Evolutionary conservation across 495 filamentous ascomycete genomes (phyloP), one percentile per base, ranked within the genome.

Genomic region (Penicillium samsonianum): DNA sequence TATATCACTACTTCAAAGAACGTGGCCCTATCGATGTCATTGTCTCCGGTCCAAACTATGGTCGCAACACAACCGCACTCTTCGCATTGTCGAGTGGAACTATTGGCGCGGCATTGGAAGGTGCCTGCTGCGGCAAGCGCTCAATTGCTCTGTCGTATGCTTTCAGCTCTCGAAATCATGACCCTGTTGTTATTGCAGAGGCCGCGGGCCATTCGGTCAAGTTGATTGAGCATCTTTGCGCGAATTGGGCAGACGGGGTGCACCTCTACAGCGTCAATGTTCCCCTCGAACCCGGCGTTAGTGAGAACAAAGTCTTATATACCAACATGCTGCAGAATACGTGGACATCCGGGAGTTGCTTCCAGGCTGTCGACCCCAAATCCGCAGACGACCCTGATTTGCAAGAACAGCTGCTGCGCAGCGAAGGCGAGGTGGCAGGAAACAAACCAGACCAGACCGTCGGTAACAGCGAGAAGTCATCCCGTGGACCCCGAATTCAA

Each of bases 11-110:
- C 78, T 96, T 95, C 77, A 76, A 85, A 55, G 85, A 90, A 54
- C 83, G 84, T 23, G 90, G 85, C 3, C 84, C 84, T 16, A 78
- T 97, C 46, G 93, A 97, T 67, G 75, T 98, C 3, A 91, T 98
- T 4, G 82, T 98, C 5, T 88, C 83, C 12, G 94, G 94, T 1
- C 94, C 94, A 7, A 98, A 98, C 69, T 97, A 96, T 74, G 94
- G 94, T 8, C 79, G 93, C 37, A 98, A 98, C 73, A 90, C 89
- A 4, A 98, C 94, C 0, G 90, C 93, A 1, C 80, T 96, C 20
- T 97, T 98, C 65, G 87, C 88, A n/a, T 75, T 98, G 50, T 90
- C 86, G 38, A 90, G 86, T 41, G 94, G 94, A 20, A 98, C 94
- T 0, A 76, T 98, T 46, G 94, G 94, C 17, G 94, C 86, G 1